Conservation (phyloP, 2,329 filamentous ascomycete species). For the Coniochaeta prunicola region DNA sequence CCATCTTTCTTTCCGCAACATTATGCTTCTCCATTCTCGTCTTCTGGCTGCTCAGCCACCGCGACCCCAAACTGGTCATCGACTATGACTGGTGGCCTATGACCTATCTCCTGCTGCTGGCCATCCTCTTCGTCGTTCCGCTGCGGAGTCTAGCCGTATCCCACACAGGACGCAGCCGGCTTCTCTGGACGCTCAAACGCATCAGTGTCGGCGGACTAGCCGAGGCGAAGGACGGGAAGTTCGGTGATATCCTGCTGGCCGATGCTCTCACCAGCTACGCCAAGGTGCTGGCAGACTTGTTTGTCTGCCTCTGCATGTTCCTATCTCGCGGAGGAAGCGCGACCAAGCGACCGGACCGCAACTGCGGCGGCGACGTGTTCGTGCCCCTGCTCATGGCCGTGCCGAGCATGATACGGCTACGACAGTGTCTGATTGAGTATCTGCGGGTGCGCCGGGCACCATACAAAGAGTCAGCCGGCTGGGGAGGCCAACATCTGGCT, state of each 20-base stretch:
- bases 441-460: constrained; percentile 57
- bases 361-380: constrained; percentile 69
- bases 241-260: constrained; percentile 86
- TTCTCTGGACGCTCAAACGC: constrained; percentile 68
- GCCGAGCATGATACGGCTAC: constrained; percentile 77
- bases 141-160: constrained; percentile 56
- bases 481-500: constrained; percentile 80
- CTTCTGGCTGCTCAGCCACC: constrained; percentile 78
- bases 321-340: constrained; percentile 63
- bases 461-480: constrained; percentile 51
- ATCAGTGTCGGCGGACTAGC: constrained; percentile 82
- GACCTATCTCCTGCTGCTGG: constrained; percentile 67
- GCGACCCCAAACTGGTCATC: constrained; percentile 61
- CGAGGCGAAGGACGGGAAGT: constrained; percentile 81
- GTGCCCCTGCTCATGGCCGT: constrained; percentile 80
- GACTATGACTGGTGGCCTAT: constrained; percentile 83
- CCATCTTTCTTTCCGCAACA: constrained; percentile 65
- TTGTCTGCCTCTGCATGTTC: constrained; percentile 88
- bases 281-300: constrained; percentile 84
- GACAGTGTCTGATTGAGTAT: constrained; percentile 90
- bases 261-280: constrained; percentile 94
- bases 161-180: constrained; percentile 63
- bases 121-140: constrained; percentile 65
- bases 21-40: constrained; percentile 64
- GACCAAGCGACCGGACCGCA: constrained; percentile 73